A percentile compares a stretch with the other conserved stretches of the same genome.
Conservation (phyloP, 164 flowering plant genomes). For the Echeveria elegans region DNA sequence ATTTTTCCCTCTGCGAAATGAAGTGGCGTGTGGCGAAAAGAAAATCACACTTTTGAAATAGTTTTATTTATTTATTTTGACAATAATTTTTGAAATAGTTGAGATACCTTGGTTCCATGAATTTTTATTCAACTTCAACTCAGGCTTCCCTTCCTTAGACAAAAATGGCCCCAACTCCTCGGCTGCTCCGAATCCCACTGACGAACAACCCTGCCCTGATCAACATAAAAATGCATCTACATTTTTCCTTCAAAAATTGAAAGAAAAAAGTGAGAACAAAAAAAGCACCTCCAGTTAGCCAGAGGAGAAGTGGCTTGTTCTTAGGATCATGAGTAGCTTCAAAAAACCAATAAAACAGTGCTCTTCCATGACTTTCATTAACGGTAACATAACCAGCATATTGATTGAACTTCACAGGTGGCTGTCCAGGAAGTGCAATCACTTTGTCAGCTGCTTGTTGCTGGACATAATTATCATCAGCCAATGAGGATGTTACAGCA, state of each 20-base stretch:
- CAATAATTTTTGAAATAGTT: not conserved
- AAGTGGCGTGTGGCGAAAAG: too few species aligned
- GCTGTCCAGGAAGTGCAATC: constrained; percentile 45
- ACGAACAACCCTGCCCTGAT: constrained; percentile 77
- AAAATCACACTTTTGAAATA: too few species aligned
- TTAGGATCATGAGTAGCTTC: constrained; percentile 39
- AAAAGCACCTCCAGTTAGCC: constrained; percentile 62
- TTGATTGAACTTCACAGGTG: constrained; percentile 42
- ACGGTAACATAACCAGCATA: constrained; percentile 53
- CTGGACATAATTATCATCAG: not conserved
- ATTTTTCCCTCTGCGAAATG: too few species aligned
- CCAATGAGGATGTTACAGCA: not conserved
- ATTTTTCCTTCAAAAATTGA: not conserved
- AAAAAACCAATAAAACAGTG: constrained; percentile 70
- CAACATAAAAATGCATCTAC: not conserved
- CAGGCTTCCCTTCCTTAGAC: constrained; percentile 29
- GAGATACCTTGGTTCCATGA: constrained; percentile 45
- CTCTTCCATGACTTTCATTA: constrained; percentile 36
- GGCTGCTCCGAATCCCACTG: constrained; percentile 52
- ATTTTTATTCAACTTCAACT: constrained; percentile 33
- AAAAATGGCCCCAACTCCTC: constrained; percentile 69
- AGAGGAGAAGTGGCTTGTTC: constrained; percentile 40
- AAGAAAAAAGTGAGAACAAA: not conserved
- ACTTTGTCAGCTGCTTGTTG: constrained; percentile 41
- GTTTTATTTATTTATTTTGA: not conserved